phyloP scores from a whole-genome alignment of 768 basidiomycete species.

The Xerocomellus chrysenteron region DNA sequence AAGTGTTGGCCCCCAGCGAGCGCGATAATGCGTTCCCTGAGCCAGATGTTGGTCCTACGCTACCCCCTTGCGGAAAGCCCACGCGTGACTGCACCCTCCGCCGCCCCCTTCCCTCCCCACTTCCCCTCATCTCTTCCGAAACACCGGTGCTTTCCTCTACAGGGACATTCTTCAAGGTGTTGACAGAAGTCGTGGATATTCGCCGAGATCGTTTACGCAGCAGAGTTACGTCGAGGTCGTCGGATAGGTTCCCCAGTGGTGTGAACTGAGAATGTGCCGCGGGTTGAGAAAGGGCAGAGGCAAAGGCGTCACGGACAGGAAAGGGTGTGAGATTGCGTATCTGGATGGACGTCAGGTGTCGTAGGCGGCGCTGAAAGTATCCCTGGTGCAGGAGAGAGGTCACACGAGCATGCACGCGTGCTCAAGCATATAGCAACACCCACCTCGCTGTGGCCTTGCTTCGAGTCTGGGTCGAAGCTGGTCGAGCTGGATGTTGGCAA shows the following conservation, averaged over 20 bases:
- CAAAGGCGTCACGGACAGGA: slow-evolving; percentile 69
- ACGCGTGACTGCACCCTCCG: slow-evolving; percentile 47
- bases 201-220: slow-evolving; percentile 59
- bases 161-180: slow-evolving; percentile 45
- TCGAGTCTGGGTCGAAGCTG: slow-evolving; percentile 14
- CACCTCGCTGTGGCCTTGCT: slow-evolving; percentile 12
- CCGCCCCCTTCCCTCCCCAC: slow-evolving; percentile 38
- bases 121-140: slow-evolving; percentile 26
- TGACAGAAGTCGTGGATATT: slow-evolving; percentile 57
- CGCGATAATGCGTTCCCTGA: slow-evolving; percentile 15
- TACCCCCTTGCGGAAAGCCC: slow-evolving; percentile 35
- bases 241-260: slow-evolving; percentile 55
- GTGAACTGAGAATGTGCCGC: slow-evolving; percentile 61
- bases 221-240: slow-evolving; percentile 67
- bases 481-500: slow-evolving; percentile 14
- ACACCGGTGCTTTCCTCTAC: slow-evolving; percentile 42
- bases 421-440: neutral
- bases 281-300: slow-evolving; percentile 71
- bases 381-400: slow-evolving; percentile 13
- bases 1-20: slow-evolving; percentile 12
- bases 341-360: slow-evolving; percentile 72
- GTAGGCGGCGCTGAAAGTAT: slow-evolving; percentile 58
- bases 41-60: slow-evolving; percentile 6
- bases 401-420: neutral
- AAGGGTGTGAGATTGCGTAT: slow-evolving; percentile 84